A percentile compares a stretch with the other conserved stretches of the same genome.
Evolutionary conservation across 2,329 filamentous ascomycete species (phyloP).

Genomic region (Diaporthe aspalathi): DNA sequence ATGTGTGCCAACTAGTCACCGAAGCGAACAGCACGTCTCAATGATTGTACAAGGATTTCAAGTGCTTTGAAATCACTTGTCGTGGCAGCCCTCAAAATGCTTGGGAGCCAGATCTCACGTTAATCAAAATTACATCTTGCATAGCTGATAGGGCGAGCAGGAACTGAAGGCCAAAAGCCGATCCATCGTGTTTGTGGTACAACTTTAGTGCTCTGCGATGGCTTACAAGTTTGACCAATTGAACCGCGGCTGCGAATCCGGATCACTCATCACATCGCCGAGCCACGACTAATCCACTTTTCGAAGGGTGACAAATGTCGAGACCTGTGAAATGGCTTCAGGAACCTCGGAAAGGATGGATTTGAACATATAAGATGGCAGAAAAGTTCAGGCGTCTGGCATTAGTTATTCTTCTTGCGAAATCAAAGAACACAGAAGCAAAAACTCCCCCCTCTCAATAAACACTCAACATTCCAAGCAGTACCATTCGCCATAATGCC

Average conservation of each 20-base stretch:
- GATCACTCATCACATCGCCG: slow-evolving; percentile 21
- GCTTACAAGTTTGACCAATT: not conserved
- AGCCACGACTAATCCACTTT: slow-evolving; percentile 16
- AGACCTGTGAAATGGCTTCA: no score
- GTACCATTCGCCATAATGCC: slow-evolving; percentile 1
- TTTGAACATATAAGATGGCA: not conserved
- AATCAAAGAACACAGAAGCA: not conserved
- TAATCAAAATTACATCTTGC: no score
- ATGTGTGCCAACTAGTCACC: not conserved
- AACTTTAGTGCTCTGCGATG: not conserved
- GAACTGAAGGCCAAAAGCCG: not conserved
- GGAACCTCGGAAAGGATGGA: no score
- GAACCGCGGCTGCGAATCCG: not conserved
- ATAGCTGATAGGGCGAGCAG: no score
- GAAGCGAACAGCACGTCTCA: not conserved
- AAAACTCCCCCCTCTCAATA: no score
- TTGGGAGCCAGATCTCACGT: no score
- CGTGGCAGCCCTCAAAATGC: no score
- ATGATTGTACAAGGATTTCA: not conserved
- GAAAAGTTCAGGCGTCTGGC: not conserved
- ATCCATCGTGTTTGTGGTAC: not conserved
- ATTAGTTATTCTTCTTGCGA: not conserved
- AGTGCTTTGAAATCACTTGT: no score
- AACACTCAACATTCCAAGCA: not conserved
- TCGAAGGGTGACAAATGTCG: no score